phyloP scores from a whole-genome alignment of 1,284 basidiomycete genomes.

The Apiotrichum domesticum region DNA sequence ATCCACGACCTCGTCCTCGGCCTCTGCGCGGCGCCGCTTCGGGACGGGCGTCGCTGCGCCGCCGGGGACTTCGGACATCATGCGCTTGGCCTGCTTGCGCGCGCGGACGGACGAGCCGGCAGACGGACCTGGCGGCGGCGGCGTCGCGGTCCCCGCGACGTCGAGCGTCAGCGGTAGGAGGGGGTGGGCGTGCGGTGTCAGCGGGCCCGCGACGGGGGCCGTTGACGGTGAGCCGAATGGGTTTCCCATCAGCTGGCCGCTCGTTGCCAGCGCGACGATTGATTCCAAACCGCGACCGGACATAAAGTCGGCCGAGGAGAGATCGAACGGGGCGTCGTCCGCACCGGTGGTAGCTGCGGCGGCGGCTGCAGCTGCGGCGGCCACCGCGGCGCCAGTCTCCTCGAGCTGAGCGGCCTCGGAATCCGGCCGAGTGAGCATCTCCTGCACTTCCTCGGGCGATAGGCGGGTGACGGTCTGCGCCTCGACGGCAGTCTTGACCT shows the following conservation, averaged over 20 bases:
- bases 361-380: constrained; percentile 1
- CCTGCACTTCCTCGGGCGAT: constrained; percentile 24
- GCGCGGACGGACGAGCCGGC: constrained; percentile 32
- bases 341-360: constrained; percentile 6
- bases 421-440: constrained; percentile 20
- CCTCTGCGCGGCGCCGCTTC: constrained; percentile 15
- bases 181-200: background rate
- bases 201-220: background rate
- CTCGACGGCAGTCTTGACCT: constrained; percentile 19
- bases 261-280: constrained; percentile 16
- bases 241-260: constrained; percentile 8
- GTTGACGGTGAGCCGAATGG: constrained; percentile 8
- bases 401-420: background rate
- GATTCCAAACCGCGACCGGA: constrained; percentile 18
- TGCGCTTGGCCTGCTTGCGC: constrained; percentile 33
- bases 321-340: constrained; percentile 12
- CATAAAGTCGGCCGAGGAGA: constrained; percentile 21
- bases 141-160: background rate
- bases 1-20: background rate
- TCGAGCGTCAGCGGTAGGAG: constrained; percentile 10
- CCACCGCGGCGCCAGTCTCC: background rate
- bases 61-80: constrained; percentile 30
- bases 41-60: constrained; percentile 40
- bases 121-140: constrained; percentile 2
- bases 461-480: constrained; percentile 15